phyloP scores from a whole-genome alignment of 2,329 filamentous ascomycete genomes.

The Penicillium sp. region DNA sequence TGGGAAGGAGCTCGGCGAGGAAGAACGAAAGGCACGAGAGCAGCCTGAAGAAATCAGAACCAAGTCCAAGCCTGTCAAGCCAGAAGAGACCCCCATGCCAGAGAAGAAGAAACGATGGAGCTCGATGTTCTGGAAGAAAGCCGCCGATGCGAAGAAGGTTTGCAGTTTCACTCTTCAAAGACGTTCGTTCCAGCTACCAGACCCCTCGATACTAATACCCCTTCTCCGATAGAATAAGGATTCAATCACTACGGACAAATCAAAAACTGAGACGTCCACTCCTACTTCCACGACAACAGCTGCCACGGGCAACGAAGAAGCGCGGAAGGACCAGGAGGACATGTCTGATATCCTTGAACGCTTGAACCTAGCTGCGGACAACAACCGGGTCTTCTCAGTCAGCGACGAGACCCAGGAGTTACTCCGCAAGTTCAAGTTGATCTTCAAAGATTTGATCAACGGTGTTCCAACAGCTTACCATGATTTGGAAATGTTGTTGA shows the following conservation, averaged over 20 bases:
- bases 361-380: slow-evolving; percentile 80
- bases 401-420: slow-evolving; percentile 84
- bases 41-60: slow-evolving; percentile 25
- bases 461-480: slow-evolving; percentile 92
- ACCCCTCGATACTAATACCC: background rate
- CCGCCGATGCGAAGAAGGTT: slow-evolving; percentile 44
- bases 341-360: slow-evolving; percentile 80
- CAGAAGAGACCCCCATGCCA: slow-evolving; percentile 26
- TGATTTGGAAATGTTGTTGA: slow-evolving; percentile 76
- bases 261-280: slow-evolving; percentile 13
- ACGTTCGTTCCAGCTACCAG: background rate
- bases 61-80: slow-evolving; percentile 26
- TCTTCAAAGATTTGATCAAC: slow-evolving; percentile 90
- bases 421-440: slow-evolving; percentile 81
- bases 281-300: slow-evolving; percentile 9
- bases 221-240: slow-evolving; percentile 17
- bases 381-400: slow-evolving; percentile 84
- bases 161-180: slow-evolving; percentile 5
- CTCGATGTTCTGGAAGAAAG: slow-evolving; percentile 48
- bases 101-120: slow-evolving; percentile 47
- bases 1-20: slow-evolving; percentile 39
- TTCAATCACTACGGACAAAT: slow-evolving; percentile 8
- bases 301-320: slow-evolving; percentile 44
- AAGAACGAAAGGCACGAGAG: slow-evolving; percentile 45
- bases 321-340: slow-evolving; percentile 71